These are phyloP conservation scores for Salix caprea DNA, from an alignment of 345 rosid genomes.

Conservation along the genomic window DNA sequence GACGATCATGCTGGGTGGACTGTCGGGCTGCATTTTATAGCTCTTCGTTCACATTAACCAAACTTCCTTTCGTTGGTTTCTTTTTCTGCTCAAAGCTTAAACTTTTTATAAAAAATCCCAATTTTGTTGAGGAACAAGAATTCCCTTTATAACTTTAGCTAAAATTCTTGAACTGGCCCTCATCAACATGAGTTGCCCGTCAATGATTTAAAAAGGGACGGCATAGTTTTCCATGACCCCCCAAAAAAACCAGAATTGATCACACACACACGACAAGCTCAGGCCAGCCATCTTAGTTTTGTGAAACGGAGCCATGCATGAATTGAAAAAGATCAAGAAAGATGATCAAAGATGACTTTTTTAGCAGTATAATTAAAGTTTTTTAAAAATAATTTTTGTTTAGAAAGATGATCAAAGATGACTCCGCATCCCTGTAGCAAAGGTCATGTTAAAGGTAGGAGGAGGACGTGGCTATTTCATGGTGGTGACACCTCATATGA, in stretches of 20 bases:
- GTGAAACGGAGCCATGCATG: slow-evolving; percentile 11
- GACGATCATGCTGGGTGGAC: not conserved
- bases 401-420: too few relatives aligned
- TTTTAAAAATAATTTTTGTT: too few relatives aligned
- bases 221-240: not conserved
- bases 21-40: not conserved
- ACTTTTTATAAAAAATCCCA: not conserved
- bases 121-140: not conserved
- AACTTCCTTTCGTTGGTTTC: not conserved
- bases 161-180: not conserved
- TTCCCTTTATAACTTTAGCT: not conserved
- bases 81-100: not conserved
- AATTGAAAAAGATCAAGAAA: not conserved
- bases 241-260: not conserved
- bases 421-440: not conserved
- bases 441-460: slow-evolving; percentile 14
- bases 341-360: too few relatives aligned
- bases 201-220: not conserved
- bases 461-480: slow-evolving; percentile 40
- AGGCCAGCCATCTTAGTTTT: not conserved
- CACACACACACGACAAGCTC: not conserved
- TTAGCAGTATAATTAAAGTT: too few relatives aligned
- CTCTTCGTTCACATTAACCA: not conserved
- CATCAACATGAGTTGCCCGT: not conserved
- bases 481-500: slow-evolving; percentile 60